Percentiles rank a stretch among this genome's conserved stretches.
Conservation (phyloP, 768 basidiomycete genomes). For the Tulasnella sp. region DNA sequence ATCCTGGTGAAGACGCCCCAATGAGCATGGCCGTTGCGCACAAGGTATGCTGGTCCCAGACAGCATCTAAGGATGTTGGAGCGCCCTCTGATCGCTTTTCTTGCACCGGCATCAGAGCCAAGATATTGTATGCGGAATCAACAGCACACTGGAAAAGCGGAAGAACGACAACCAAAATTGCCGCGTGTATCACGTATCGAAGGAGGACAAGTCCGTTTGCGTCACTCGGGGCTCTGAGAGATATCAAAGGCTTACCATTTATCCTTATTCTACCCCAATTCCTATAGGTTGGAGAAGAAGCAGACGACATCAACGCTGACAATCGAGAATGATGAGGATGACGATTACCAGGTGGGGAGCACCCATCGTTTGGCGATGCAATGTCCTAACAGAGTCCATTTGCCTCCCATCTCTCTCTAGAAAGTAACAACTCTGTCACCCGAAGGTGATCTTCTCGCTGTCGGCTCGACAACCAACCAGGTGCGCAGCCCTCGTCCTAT, state of each 20-base stretch:
- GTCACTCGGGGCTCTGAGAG: not conserved
- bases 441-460: conserved; percentile 53
- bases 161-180: conserved; percentile 78
- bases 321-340: conserved; percentile 60
- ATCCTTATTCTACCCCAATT: not conserved
- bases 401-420: conserved; percentile 46
- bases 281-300: conserved; percentile 45
- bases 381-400: conserved; percentile 11
- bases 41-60: conserved; percentile 44
- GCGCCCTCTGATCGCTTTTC: not conserved
- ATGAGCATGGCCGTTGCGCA: conserved; percentile 73
- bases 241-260: not conserved
- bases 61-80: not conserved
- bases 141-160: conserved; percentile 59
- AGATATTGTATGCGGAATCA: conserved; percentile 75
- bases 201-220: conserved; percentile 49
- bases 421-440: conserved; percentile 83
- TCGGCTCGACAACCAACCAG: conserved; percentile 60
- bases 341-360: conserved; percentile 73
- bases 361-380: not conserved
- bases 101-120: conserved; percentile 27
- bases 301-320: conserved; percentile 62
- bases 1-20: conserved; percentile 82
- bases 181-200: conserved; percentile 51
- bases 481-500: conserved; percentile 36